These are phyloP conservation scores for Aspergillus persii DNA, from an alignment of 2,329 filamentous ascomycete genomes.

Conservation along the genomic window DNA sequence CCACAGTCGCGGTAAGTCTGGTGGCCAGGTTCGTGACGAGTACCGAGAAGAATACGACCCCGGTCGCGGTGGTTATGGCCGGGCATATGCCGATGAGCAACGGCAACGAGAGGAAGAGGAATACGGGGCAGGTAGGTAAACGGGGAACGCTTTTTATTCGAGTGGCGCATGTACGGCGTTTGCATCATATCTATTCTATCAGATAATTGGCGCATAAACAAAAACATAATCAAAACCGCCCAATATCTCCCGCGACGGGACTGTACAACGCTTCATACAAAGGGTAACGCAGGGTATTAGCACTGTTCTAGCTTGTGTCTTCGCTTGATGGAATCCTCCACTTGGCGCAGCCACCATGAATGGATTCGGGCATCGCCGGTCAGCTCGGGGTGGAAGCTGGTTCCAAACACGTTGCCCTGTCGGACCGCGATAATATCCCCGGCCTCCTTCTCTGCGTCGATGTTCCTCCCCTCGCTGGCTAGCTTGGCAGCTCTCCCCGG, in stretches of 20 bases:
- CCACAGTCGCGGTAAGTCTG: slow-evolving; percentile 76
- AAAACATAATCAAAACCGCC: slow-evolving; percentile 25
- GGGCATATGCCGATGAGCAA: slow-evolving; percentile 68
- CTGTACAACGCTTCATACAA: slow-evolving; percentile 14
- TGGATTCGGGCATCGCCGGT: slow-evolving; percentile 87
- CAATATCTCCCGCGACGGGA: slow-evolving; percentile 20
- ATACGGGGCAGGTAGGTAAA: slow-evolving; percentile 55
- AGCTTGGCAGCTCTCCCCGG: slow-evolving; percentile 52
- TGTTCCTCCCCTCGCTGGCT: slow-evolving; percentile 43
- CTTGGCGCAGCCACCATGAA: slow-evolving; percentile 84
- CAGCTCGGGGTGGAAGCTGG: slow-evolving; percentile 92
- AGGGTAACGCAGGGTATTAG: slow-evolving; percentile 11
- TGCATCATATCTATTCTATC: slow-evolving; percentile 30
- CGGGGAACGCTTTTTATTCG: slow-evolving; percentile 9
- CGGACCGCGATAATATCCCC: slow-evolving; percentile 83
- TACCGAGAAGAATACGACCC: slow-evolving; percentile 97
- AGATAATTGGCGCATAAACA: slow-evolving; percentile 14
- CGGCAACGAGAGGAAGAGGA: slow-evolving; percentile 57
- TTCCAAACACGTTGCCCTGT: slow-evolving; percentile 90
- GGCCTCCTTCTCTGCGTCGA: slow-evolving; percentile 40
- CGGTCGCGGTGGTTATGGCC: slow-evolving; percentile 82
- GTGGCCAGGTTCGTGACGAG: slow-evolving; percentile 95
- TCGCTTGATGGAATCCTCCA: slow-evolving; percentile 46
- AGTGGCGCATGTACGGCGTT: slow-evolving; percentile 34
- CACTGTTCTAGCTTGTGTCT: slow-evolving; percentile 24